phyloP scores from a whole-genome alignment of 2,329 filamentous ascomycete species.

The Knoxdaviesia capensis region DNA sequence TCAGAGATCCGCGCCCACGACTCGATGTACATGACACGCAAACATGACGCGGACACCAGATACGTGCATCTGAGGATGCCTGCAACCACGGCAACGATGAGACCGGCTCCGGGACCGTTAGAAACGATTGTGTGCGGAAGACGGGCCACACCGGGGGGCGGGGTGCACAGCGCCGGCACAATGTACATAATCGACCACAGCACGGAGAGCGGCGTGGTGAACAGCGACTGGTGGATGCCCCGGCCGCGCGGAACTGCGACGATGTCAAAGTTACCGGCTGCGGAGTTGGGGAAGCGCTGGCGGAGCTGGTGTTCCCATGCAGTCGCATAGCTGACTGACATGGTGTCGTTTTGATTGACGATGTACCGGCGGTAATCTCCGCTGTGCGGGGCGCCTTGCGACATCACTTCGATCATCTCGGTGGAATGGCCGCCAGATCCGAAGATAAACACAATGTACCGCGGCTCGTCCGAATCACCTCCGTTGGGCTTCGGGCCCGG shows the following conservation, averaged over 20 bases:
- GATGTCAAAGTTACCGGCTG: conserved; percentile 37
- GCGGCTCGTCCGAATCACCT: neutral
- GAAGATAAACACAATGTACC: conserved; percentile 32
- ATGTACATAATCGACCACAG: conserved; percentile 45
- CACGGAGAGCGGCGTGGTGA: conserved; percentile 51
- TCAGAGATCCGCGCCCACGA: conserved; percentile 74
- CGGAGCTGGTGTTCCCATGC: conserved; percentile 9
- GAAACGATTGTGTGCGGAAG: conserved; percentile 62
- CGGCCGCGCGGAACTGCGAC: conserved; percentile 56
- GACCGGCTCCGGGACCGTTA: conserved; percentile 77
- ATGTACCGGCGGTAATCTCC: conserved; percentile 33
- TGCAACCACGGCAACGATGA: conserved; percentile 43
- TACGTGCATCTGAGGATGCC: conserved; percentile 25
- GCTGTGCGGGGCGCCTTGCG: conserved; percentile 29
- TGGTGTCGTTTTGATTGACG: conserved; percentile 17
- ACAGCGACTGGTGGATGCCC: conserved; percentile 59
- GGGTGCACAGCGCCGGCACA: conserved; percentile 29
- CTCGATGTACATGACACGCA: conserved; percentile 72
- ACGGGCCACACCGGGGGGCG: conserved; percentile 9
- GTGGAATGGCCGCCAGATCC: conserved; percentile 89
- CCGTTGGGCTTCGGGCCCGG: too few relatives aligned
- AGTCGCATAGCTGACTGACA: conserved; percentile 49
- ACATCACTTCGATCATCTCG: conserved; percentile 79
- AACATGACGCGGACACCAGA: conserved; percentile 26
- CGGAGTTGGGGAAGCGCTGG: neutral